Percentiles rank a stretch among this genome's conserved stretches.
Evolutionary conservation across 306 rosid species (phyloP).

Genomic region (Corylus heterophylla): DNA sequence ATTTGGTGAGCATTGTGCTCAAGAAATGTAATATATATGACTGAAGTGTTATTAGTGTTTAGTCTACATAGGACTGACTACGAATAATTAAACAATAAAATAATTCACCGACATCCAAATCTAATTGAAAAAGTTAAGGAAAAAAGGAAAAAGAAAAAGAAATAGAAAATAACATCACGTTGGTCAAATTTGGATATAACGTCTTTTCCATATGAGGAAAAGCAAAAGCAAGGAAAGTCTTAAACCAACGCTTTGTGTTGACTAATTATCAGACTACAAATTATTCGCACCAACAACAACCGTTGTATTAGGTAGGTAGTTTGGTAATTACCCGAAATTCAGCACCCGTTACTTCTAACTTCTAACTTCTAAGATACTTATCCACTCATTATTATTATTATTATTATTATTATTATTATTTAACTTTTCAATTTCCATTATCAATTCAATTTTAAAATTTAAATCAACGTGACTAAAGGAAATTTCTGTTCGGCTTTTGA

Average conservation of each 20-base stretch:
- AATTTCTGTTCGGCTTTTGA: not conserved
- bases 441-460: not conserved
- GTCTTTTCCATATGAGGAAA: not conserved
- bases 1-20: no score
- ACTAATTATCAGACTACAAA: not conserved
- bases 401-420: not conserved
- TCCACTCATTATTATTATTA: not conserved
- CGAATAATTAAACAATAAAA: no score
- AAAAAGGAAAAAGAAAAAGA: no score
- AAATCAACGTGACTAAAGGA: not conserved
- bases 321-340: not conserved
- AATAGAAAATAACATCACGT: not conserved
- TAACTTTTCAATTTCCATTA: not conserved
- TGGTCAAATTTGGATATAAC: not conserved
- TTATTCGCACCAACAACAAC: not conserved
- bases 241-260: not conserved
- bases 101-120: no score
- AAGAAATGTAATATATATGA: no score
- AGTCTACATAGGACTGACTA: no score
- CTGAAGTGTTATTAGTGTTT: no score
- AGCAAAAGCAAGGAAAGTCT: not conserved
- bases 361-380: not conserved
- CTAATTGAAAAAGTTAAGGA: no score
- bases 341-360: not conserved
- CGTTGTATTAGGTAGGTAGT: not conserved